Evolutionary conservation across 2,329 filamentous ascomycete genomes (phyloP), one percentile per base, ranked within the genome.

Genomic region (Exophiala oligosperma): DNA sequence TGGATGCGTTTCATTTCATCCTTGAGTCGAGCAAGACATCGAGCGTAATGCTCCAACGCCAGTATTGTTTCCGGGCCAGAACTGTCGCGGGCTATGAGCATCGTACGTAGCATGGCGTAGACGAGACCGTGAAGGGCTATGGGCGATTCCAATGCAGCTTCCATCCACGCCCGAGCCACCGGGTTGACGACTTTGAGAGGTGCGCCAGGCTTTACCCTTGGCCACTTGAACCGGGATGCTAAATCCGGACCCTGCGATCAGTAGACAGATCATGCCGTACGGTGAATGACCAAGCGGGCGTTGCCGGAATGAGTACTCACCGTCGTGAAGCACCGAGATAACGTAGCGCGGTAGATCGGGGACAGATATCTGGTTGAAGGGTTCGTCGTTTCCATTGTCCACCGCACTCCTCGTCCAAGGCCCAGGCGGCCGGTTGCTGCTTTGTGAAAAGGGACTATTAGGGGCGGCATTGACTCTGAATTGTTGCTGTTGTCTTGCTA

Each of bases 121-220:
- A 51, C 54, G 23, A 51, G 41, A 49, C 35, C 46, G 35, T 56
- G 54, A 4, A 56, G 40, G 23, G 37, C 54, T 11, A 49, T 32
- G 7, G 54, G 54, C 6, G 54, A 56, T 46, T 56, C 54, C 24
- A 56, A 14, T 24, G 49, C 48, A 14, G 54, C 54, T 2, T 48
- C 29, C 28, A 56, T 49, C 47, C 54, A 56, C 17, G 54, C 54
- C 24, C 26, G 41, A 21, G 49, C 48, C 11, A 56, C 24, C 5
- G 23, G 46, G 35, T 56, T 46, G 11, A 23, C 35, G 9, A 21
- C 37, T 21, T 21, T 21, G 44, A 35, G 24, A n/a, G 9, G 35
- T 4, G 24, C 17, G 26, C 37, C 21, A 14, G 54, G 47, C 35
- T 28, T 50, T 26, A 40, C 9, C 26, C 49, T 35, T 51, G 49